Base-by-base conservation (phyloP, 1,139 yeast species). In the Meyerozyma guilliermondii region DNA sequence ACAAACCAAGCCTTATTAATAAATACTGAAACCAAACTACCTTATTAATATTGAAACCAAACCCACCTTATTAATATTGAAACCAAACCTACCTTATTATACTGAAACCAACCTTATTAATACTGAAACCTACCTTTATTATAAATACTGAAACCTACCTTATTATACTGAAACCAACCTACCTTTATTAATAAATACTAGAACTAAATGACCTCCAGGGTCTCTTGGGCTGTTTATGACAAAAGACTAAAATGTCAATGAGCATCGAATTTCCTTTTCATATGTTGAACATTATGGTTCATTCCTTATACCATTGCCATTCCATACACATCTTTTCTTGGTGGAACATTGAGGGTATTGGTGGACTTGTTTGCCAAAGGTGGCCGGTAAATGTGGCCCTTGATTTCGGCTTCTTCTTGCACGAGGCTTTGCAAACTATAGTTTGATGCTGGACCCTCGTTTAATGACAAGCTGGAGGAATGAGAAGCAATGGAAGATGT, bases 351-450 rank as follows among this genome's bases (percentile, higher is more conserved):
- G 42, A 52, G 46, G 23, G 50, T 44, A 44, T 49, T 49, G 13
- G 43, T 40, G 9, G 60, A 52, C 47, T 55, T 58, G 34, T 48
- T 54, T 27, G 60, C 48, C 39, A 62, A 54, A 23, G 66, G 65
- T 9, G 34, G 35, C 7, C 40, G 16, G 27, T 28, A 28, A 17
- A 3, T 16, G 28, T 18, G 14, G 49, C 40, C 44, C 61, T 49
- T 38, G 40, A 44, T 11, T 31, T 44, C 28, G 46, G 45, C 51
- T 31, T 48, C 52, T 24, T 42, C 48, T 14, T 48, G 49, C 9
- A 44, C 50, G 43, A 44, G 41, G 36, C 41, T 46, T 16, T 50
- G 45, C 41, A 51, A 42, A 39, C 50, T 52, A 41, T 50, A 47
- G 40, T 38, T 46, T 7, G 54, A 49, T 16, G 45, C 41, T 43